Conservation (phyloP, 495 filamentous ascomycete species). For the Peziza echinospora region DNA sequence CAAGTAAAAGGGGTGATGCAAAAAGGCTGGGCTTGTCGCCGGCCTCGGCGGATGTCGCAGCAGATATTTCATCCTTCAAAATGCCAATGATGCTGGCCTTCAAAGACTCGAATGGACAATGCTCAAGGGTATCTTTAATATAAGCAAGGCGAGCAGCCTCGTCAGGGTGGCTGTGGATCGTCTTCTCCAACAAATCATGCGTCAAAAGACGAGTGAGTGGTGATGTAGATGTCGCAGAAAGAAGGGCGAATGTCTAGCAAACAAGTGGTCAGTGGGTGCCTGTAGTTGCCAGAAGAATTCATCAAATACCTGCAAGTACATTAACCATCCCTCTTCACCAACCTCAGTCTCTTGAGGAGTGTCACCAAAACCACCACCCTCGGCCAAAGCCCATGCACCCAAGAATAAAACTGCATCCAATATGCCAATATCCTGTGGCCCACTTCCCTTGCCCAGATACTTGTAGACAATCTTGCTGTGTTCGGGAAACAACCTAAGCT, state of each 20-base stretch:
- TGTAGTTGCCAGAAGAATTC: too few relatives aligned
- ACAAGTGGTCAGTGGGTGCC: too few relatives aligned
- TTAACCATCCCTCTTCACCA: constrained; percentile 26
- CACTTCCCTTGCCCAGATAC: constrained; percentile 24
- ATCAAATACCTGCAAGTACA: constrained; percentile 19
- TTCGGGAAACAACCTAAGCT: constrained; percentile 40
- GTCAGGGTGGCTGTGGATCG: constrained; percentile 59
- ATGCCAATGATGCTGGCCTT: constrained; percentile 68
- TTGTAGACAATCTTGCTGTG: constrained; percentile 36
- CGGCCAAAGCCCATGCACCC: constrained; percentile 9
- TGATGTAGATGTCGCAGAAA: constrained; percentile 46
- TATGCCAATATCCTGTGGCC: constrained; percentile 18
- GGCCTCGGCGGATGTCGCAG: constrained; percentile 15
- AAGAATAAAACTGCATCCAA: constrained; percentile 18
- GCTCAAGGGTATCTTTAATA: constrained; percentile 58
- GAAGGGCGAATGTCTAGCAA: constrained; percentile 39
- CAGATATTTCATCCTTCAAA: constrained; percentile 65
- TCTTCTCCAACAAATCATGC: constrained; percentile 44
- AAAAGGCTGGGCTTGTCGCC: not conserved
- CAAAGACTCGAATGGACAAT: constrained; percentile 53
- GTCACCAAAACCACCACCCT: constrained; percentile 12
- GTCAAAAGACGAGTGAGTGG: constrained; percentile 49
- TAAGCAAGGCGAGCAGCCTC: constrained; percentile 48
- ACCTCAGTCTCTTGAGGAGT: constrained; percentile 20
- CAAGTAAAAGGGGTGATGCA: not conserved